Base-by-base conservation (phyloP, 129 eudicot species). In the Flaveria ramosissima region DNA sequence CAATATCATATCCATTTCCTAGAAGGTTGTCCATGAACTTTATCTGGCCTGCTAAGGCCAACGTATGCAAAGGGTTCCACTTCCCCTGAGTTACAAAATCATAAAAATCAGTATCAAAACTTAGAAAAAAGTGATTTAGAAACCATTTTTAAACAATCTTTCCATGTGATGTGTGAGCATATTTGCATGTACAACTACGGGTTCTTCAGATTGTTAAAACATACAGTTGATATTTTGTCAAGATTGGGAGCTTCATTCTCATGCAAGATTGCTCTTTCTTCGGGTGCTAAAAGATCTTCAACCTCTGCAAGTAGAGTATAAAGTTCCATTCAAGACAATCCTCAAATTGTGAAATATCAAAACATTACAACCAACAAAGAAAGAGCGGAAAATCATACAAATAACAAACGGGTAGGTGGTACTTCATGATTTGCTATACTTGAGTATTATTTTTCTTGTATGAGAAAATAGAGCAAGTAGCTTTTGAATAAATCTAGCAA, bases 1-100 rank as follows among this genome's bases (percentile, higher is more conserved):
- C 90, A 71, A 93, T 85, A 66, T 84, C 70, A 73, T 82, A 77
- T 45, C 96, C 97, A 57, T 85, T 74, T 19, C 70, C 86, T 59
- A 90, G 85, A 73, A 93, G 89, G 46, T 45, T 78, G 82, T 90
- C 98, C 87, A 93, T 87, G 74, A 74, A 88, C 77, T 76, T 88
- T 73, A 93, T 90, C 74, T 93, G 98, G 24, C 98, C 98, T 30
- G 93, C 89, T 80, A 90, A 82, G 26, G 91, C 89, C 81, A 85
- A 80, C 14, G 98, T 83, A 67, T 90, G 98, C 48, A 93, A 83
- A 57, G 93, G 90, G 66, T 81, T 87, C 97, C 98, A 93, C 59
- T 88, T 93, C 45, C 78, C 86, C 96, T 93, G 83, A 50, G 41
- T 60, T 9, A 57, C 43, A 42, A 57, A 50, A n/a, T 4, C n/a